Evolutionary conservation across 441 rosid genomes (phyloP), one percentile per base, ranked within the genome.

Genomic region (Populus tomentosa): DNA sequence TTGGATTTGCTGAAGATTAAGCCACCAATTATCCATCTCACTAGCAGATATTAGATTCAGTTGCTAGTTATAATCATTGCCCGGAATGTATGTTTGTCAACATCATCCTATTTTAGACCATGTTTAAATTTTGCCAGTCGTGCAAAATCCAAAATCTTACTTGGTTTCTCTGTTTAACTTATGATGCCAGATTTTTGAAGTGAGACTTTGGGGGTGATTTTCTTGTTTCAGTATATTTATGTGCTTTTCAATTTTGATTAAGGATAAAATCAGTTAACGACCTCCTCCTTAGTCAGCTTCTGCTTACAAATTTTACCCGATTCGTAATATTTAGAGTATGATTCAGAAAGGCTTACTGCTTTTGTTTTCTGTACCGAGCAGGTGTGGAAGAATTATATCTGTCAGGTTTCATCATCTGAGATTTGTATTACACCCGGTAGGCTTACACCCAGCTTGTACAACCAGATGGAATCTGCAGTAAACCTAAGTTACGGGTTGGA

Each of bases 401-500:
- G 98, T 77, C 68, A 90, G 67, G 82, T 87, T 28, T 78, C 90
- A 20, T 69, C 90, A 23, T 78, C 86, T 0, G 95, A 90, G 24
- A 82, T 83, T 53, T 96, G 99, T 21, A 80, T 79, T 20, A 94
- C 94, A 1, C 84, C 88, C 0, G 99, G 99, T 28, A 90, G 98
- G 80, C 16, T 94, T 80, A 91, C 95, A 20, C 98, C 98, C 3
- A 69, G 76, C 36, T 65, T 92, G 40, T 89, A 90, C 84, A 71
- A 18, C 56, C 94, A 96, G 82, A 86, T 91, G 89, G 84, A 80
- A 28, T 86, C 94, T 64, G 88, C 94, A 2, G 92, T 91, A 70
- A 91, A 96, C 76, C 87, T 96, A 78, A 96, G 98, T 81, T 91
- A 85, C 21, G 98, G 92, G 20, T 77, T 96, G 83, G 75, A 89